These are phyloP conservation scores for Auxenochlorella protothecoides DNA, from an alignment of 139 green algal species.

Conservation along the genomic window DNA sequence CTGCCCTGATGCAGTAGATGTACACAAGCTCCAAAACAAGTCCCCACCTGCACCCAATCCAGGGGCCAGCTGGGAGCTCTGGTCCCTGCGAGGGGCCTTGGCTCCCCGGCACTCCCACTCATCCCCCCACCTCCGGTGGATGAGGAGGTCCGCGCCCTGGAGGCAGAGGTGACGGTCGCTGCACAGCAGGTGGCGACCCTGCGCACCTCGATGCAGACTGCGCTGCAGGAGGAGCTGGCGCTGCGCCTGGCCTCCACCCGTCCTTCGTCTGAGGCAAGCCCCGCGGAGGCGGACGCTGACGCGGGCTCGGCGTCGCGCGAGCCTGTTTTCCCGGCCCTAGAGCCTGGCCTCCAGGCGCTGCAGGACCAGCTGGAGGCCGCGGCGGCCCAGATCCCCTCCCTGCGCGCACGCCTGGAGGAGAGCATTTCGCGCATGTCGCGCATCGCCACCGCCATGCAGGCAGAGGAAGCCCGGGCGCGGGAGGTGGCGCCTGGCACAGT, in stretches of 20 bases:
- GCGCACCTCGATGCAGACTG: conserved; percentile 13
- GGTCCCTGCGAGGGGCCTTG: background rate
- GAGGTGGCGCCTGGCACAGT: conserved; percentile 16
- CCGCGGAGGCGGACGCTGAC: background rate
- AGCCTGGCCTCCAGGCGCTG: conserved; percentile 5
- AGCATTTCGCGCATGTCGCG: conserved; percentile 9
- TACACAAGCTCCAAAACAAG: too few species aligned
- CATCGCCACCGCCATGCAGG: conserved; percentile 2
- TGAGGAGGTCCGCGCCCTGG: conserved; percentile 8
- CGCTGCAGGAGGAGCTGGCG: conserved; percentile 15
- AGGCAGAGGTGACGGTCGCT: conserved; percentile 4
- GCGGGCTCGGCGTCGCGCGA: background rate
- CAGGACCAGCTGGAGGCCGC: conserved; percentile 15
- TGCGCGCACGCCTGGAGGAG: conserved; percentile 21
- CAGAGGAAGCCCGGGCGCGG: conserved; percentile 5
- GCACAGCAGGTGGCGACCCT: conserved; percentile 8
- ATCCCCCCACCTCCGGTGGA: conserved; percentile 19
- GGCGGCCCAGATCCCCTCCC: conserved; percentile 10
- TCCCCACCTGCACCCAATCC: too few species aligned
- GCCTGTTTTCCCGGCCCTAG: background rate
- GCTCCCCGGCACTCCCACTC: conserved; percentile 14
- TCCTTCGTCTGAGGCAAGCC: conserved; percentile 2
- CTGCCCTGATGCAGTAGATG: background rate
- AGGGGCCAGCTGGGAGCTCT: background rate
- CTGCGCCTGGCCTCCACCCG: conserved; percentile 3